phyloP scores from a whole-genome alignment of 257 asterid species.

The Buddleja alternifolia region DNA sequence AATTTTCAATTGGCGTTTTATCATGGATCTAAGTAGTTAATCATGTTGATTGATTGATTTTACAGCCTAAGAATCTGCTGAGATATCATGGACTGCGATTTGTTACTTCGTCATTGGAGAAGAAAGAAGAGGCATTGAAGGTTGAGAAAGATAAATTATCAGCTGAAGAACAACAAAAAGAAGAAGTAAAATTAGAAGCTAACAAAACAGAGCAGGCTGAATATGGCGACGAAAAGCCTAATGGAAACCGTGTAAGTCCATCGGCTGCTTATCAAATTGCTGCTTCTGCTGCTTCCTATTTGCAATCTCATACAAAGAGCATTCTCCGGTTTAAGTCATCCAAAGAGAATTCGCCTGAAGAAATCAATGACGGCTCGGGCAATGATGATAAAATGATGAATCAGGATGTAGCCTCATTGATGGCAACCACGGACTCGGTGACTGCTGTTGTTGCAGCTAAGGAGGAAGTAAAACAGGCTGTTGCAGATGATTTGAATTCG shows the following conservation, averaged over 20 bases:
- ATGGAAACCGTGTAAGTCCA: conserved; percentile 48
- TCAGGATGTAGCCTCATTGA: conserved; percentile 68
- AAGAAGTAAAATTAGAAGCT: conserved; percentile 32
- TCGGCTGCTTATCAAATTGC: conserved; percentile 82
- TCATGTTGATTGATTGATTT: conserved; percentile 18
- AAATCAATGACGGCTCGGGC: conserved; percentile 23
- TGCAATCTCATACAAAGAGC: conserved; percentile 83
- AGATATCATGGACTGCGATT: conserved; percentile 56
- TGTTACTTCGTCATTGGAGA: conserved; percentile 85
- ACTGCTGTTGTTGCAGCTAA: conserved; percentile 96
- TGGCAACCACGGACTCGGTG: conserved; percentile 88
- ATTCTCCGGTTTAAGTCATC: conserved; percentile 63
- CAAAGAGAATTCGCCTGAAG: conserved; percentile 37
- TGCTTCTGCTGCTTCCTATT: conserved; percentile 93
- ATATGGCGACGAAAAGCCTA: conserved; percentile 25
- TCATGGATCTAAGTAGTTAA: background rate
- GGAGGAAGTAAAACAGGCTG: conserved; percentile 97
- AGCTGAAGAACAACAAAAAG: conserved; percentile 39
- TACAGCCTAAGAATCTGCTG: conserved; percentile 74
- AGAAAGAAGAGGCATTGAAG: conserved; percentile 64
- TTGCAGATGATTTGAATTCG: conserved; percentile 91
- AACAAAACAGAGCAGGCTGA: conserved; percentile 29
- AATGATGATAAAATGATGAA: conserved; percentile 32
- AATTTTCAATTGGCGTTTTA: too few species aligned
- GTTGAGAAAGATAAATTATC: conserved; percentile 56